Evolutionary conservation across 495 filamentous ascomycete genomes (phyloP).

Genomic region (Aspergillus funiculosus): DNA sequence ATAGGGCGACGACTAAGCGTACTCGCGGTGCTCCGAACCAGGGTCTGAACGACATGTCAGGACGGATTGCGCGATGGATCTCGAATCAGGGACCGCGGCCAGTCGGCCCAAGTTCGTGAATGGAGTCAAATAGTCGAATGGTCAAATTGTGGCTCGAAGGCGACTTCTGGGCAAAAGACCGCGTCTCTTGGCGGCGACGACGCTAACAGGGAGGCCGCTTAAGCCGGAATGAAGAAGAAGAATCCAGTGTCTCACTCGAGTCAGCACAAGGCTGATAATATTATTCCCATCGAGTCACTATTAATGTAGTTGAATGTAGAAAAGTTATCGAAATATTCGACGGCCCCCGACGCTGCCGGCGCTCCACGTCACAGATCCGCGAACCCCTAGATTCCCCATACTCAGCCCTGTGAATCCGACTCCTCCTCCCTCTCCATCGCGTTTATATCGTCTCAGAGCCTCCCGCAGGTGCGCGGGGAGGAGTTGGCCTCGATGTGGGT

Average conservation of each 20-base stretch:
- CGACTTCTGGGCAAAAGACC: background rate
- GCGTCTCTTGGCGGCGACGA: background rate
- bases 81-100: constrained; percentile 6
- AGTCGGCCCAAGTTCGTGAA: no score
- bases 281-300: no score
- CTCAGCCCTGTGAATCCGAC: constrained; percentile 68
- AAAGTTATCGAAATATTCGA: constrained; percentile 53
- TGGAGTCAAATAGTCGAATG: no score
- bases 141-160: no score
- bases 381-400: constrained; percentile 60
- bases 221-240: no score
- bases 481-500: constrained; percentile 60
- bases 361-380: constrained; percentile 55
- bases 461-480: constrained; percentile 79
- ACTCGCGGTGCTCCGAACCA: background rate
- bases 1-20: background rate
- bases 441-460: constrained; percentile 66
- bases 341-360: constrained; percentile 48
- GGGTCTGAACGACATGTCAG: background rate
- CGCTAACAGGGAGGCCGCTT: no score
- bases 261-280: no score
- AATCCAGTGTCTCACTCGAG: no score
- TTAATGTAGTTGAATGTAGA: no score
- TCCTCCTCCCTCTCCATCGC: constrained; percentile 57
- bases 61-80: constrained; percentile 1